These are phyloP conservation scores for Eutypella sp. DNA, from an alignment of 2,329 filamentous ascomycete species.

Conservation along the genomic window DNA sequence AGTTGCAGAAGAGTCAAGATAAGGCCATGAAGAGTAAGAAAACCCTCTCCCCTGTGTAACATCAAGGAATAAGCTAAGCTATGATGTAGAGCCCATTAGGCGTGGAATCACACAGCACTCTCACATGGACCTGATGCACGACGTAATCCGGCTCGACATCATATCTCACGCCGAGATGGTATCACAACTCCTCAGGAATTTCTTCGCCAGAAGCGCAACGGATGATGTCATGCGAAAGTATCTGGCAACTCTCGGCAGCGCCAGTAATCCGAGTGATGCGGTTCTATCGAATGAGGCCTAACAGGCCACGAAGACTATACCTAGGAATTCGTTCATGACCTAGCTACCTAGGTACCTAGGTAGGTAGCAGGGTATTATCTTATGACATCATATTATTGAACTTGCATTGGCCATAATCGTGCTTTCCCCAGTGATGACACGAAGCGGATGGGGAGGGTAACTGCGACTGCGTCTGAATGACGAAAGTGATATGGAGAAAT, in stretches of 20 bases:
- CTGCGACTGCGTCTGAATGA: too few species aligned
- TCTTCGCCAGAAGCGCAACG: constrained; percentile 16
- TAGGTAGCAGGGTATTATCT: too few species aligned
- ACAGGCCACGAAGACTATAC: neutral
- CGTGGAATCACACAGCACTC: constrained; percentile 23
- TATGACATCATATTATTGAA: too few species aligned
- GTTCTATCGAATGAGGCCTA: constrained; percentile 10
- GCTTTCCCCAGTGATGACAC: too few species aligned
- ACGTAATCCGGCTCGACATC: constrained; percentile 20
- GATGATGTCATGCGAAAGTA: constrained; percentile 23
- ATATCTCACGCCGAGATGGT: constrained; percentile 23
- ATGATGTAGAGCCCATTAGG: constrained; percentile 16
- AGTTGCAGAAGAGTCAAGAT: constrained; percentile 20
- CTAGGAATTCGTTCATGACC: neutral
- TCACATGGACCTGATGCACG: constrained; percentile 20
- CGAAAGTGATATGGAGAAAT: too few species aligned
- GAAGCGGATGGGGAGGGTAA: too few species aligned
- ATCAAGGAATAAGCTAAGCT: neutral
- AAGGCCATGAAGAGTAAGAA: constrained; percentile 21
- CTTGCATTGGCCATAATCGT: too few species aligned
- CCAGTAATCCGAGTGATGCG: constrained; percentile 3
- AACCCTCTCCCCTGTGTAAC: neutral
- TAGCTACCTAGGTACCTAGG: too few species aligned
- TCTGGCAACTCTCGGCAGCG: constrained; percentile 13
- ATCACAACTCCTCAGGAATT: constrained; percentile 17